Conservation (phyloP, 345 rosid genomes). For the Ailanthus altissimus region DNA sequence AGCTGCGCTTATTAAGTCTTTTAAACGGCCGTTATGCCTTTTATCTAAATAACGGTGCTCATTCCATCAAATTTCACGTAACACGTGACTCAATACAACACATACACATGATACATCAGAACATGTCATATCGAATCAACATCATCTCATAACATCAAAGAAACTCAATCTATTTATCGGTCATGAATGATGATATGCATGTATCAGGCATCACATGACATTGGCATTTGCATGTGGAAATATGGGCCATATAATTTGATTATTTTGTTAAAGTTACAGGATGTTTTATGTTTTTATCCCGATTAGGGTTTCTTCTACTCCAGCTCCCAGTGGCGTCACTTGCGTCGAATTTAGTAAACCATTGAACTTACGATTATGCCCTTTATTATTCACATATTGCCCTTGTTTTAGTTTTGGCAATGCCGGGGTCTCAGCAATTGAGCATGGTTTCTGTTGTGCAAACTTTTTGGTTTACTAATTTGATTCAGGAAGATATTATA, state of each 20-base stretch:
- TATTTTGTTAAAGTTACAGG: neutral
- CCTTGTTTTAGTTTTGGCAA: neutral
- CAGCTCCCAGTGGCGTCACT: constrained; percentile 20
- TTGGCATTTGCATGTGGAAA: too few species aligned
- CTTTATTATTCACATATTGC: neutral
- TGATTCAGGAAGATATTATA: neutral
- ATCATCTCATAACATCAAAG: neutral
- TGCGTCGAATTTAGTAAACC: constrained; percentile 5
- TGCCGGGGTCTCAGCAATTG: neutral
- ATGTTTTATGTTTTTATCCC: neutral
- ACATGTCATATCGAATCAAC: constrained; percentile 16
- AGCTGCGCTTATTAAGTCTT: constrained; percentile 20
- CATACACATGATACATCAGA: constrained; percentile 5
- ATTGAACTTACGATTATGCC: neutral
- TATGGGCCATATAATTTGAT: too few species aligned
- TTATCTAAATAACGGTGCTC: constrained; percentile 16
- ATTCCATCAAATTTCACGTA: constrained; percentile 35
- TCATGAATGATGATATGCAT: too few species aligned
- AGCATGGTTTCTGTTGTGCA: neutral
- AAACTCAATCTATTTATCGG: too few species aligned
- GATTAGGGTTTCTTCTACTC: constrained; percentile 11
- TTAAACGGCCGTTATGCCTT: constrained; percentile 34
- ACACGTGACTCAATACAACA: constrained; percentile 5
- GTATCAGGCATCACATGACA: too few species aligned
- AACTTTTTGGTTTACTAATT: neutral